Conservation (phyloP, 1,139 yeast species). For the Kodamaea anthophila region DNA sequence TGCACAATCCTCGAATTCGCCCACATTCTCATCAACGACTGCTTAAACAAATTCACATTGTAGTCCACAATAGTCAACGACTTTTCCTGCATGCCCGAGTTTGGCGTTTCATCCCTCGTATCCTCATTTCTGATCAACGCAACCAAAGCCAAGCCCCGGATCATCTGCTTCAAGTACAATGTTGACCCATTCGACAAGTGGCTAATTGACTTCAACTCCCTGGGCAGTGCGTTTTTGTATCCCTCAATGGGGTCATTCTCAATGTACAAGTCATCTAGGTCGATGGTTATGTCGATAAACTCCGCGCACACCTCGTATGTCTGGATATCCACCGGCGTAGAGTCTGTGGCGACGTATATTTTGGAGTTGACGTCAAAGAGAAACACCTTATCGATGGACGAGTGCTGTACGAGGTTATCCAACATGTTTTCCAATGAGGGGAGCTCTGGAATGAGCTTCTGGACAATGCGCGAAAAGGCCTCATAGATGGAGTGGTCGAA, state of each 20-base stretch:
- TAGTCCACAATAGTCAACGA: constrained; percentile 79
- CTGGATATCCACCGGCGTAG: constrained; percentile 91
- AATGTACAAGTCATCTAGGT: constrained; percentile 69
- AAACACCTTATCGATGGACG: constrained; percentile 88
- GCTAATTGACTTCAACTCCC: constrained; percentile 60
- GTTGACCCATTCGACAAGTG: constrained; percentile 76
- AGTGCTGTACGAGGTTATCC: constrained; percentile 83
- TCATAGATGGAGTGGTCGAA: constrained; percentile 95
- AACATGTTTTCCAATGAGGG: constrained; percentile 85
- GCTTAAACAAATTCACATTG: constrained; percentile 76
- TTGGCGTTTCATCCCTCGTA: constrained; percentile 4
- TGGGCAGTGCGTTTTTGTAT: constrained; percentile 10
- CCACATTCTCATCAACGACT: constrained; percentile 80
- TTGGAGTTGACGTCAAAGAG: constrained; percentile 90
- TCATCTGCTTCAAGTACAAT: constrained; percentile 83
- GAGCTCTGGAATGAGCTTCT: constrained; percentile 81
- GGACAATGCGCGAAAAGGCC: constrained; percentile 89
- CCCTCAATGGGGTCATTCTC: constrained; percentile 15
- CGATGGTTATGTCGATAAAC: constrained; percentile 90
- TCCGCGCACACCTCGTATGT: constrained; percentile 97
- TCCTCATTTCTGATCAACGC: constrained; percentile 73
- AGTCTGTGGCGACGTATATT: constrained; percentile 92
- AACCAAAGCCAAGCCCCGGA: constrained; percentile 85
- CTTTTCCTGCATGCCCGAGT: constrained; percentile 25
- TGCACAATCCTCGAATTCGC: constrained; percentile 24